phyloP scores from a whole-genome alignment of 225 moss, liverwort and hornwort genomes.

The Bryoerythrophyllum caledonicum region DNA sequence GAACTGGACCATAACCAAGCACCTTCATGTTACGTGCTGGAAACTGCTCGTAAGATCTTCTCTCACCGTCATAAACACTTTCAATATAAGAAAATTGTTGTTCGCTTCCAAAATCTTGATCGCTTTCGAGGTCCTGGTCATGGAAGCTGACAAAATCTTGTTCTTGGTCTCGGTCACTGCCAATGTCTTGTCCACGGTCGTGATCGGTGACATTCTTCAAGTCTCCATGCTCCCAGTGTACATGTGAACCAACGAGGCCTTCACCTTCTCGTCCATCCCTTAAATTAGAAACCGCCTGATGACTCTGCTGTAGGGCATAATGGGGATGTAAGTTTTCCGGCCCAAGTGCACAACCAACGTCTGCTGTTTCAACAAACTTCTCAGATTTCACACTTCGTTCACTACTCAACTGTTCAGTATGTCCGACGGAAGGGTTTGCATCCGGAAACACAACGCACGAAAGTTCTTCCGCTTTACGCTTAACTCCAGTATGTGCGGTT shows the following conservation, averaged over 20 bases:
- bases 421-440: slow-evolving; percentile 20
- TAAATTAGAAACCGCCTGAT: slow-evolving; percentile 22
- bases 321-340: slow-evolving; percentile 18
- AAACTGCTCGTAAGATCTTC: slow-evolving; percentile 55
- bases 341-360: slow-evolving; percentile 16
- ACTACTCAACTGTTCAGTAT: slow-evolving; percentile 26
- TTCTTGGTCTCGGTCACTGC: slow-evolving; percentile 32
- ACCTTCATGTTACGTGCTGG: slow-evolving; percentile 56
- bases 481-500: slow-evolving; percentile 29
- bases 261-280: slow-evolving; percentile 31
- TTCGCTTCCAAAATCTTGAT: slow-evolving; percentile 42
- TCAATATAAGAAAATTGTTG: slow-evolving; percentile 39
- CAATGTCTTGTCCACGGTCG: slow-evolving; percentile 27
- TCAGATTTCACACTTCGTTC: slow-evolving; percentile 30
- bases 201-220: slow-evolving; percentile 16
- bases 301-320: slow-evolving; percentile 19
- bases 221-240: slow-evolving; percentile 35
- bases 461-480: slow-evolving; percentile 17
- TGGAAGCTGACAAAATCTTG: slow-evolving; percentile 31
- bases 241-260: slow-evolving; percentile 16
- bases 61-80: slow-evolving; percentile 61
- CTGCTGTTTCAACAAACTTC: slow-evolving; percentile 26
- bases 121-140: slow-evolving; percentile 35
- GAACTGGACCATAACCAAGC: slow-evolving; percentile 45
- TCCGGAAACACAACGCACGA: slow-evolving; percentile 18